A percentile compares a stretch with the other conserved stretches of the same genome.
Conservation (phyloP, 345 rosid species). For the Eucalyptus albens region DNA sequence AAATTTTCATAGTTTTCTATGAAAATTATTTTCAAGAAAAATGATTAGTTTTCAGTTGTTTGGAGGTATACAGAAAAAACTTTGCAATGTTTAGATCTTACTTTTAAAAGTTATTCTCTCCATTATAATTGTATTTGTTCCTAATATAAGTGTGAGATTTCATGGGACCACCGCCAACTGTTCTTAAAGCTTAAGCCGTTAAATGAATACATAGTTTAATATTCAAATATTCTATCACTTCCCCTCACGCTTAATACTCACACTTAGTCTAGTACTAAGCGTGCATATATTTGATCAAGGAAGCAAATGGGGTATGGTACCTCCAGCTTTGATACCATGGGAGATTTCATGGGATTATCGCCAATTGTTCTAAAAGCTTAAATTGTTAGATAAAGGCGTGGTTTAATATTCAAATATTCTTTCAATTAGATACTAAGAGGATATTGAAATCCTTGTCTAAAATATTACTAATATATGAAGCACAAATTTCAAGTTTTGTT, state of each 20-base stretch:
- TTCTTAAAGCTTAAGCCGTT: no score
- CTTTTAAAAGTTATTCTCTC: not conserved
- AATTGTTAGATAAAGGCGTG: fast-evolving
- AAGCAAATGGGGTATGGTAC: no score
- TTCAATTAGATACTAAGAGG: not conserved
- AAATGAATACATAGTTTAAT: no score
- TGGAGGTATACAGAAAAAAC: not conserved
- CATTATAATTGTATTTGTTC: not conserved
- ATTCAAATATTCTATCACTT: no score
- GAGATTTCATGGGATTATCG: no score
- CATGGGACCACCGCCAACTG: no score
- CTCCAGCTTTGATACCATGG: fast-evolving
- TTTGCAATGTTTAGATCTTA: not conserved
- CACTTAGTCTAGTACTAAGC: no score
- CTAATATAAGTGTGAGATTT: no score
- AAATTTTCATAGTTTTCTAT: no score
- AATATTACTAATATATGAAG: not conserved
- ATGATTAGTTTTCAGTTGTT: not conserved
- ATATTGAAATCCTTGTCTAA: not conserved
- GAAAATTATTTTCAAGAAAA: not conserved
- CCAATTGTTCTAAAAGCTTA: no score
- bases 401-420: not conserved
- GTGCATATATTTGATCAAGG: no score
- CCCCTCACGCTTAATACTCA: fast-evolving
- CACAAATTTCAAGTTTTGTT: not conserved